Base-by-base conservation (phyloP, 768 basidiomycete species). In the Hygrocybe coccinea region DNA sequence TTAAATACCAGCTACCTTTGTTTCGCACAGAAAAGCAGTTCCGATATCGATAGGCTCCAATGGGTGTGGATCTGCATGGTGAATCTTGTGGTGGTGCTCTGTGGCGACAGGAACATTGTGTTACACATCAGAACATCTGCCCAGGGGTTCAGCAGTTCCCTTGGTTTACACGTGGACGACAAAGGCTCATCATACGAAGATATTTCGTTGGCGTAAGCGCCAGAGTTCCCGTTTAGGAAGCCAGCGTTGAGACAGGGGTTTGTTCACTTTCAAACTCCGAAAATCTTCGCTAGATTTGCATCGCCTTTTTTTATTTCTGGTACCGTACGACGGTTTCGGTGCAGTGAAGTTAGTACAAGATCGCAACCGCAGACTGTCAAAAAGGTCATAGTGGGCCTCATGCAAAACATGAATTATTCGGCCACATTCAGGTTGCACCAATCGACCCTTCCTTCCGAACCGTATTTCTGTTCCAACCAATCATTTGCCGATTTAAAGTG, bases 401-500 rank as follows among this genome's bases (percentile, higher is more conserved):
- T 47, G 45, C 19, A 2, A 14, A 14, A 37, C 21, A 48, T 34
- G 48, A 15, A 19, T 22, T 34, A 34, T 50, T 50, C 24, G 33
- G 38, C 25, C 8, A 25, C 24, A 43, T 46, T 33, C 3, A 77
- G 64, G 37, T 62, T 57, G 54, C 85, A 85, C 89, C 89, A 92
- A 64, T 90, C 78, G n/a, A 92, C 85, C 56, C 69, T 75, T 48
- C 79, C 83, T 38, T 82, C 84, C 22, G 74, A 61, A 5, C 93
- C 94, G 64, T 97, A 95, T 62, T 82, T 84, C 55, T 77, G 65
- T 66, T 82, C 81, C 22, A 97, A 74, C 95, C 95, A 97, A 53
- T 86, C 80, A 65, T 97, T 95, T 41, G 92, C 89, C 56, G 80
- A 74, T 64, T 78, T 83, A 74, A 97, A 97, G 71, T 97, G 95